A percentile compares a stretch with the other conserved stretches of the same genome.
Evolutionary conservation across 495 filamentous ascomycete species (phyloP).

Genomic region (Neurospora sp.): DNA sequence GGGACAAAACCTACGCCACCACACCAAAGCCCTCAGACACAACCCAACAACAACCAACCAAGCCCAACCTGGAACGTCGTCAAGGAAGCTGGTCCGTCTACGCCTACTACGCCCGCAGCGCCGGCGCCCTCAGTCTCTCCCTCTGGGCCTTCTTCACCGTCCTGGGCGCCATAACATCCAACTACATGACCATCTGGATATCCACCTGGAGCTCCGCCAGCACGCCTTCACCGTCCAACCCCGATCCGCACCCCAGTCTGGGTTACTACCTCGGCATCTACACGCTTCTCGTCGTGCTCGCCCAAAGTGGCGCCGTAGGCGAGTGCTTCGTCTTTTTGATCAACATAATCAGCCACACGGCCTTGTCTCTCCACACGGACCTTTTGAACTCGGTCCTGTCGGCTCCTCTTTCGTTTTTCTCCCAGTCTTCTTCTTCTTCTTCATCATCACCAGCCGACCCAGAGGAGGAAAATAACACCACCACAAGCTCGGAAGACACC

Average conservation of each 20-base stretch:
- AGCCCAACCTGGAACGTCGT: background rate
- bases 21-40: background rate
- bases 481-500: slow-evolving; percentile 7
- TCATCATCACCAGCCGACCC: too few species aligned
- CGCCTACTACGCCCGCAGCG: slow-evolving; percentile 5
- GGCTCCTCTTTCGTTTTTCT: background rate
- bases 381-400: background rate
- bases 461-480: background rate
- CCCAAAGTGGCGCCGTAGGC: background rate
- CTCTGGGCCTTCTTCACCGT: slow-evolving; percentile 5
- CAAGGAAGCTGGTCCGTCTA: slow-evolving; percentile 6
- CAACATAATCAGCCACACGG: slow-evolving; percentile 5
- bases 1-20: background rate
- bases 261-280: slow-evolving; percentile 49
- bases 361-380: slow-evolving; percentile 4
- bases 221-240: background rate
- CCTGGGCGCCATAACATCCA: background rate
- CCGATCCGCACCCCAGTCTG: slow-evolving; percentile 32
- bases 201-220: background rate
- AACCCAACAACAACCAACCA: background rate
- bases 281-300: slow-evolving; percentile 34
- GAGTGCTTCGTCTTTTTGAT: slow-evolving; percentile 4
- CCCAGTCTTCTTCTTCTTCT: background rate
- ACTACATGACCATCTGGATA: background rate
- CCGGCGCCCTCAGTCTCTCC: background rate